Base-by-base conservation (phyloP, 257 asterid genomes). In the Solanum clarkiae region DNA sequence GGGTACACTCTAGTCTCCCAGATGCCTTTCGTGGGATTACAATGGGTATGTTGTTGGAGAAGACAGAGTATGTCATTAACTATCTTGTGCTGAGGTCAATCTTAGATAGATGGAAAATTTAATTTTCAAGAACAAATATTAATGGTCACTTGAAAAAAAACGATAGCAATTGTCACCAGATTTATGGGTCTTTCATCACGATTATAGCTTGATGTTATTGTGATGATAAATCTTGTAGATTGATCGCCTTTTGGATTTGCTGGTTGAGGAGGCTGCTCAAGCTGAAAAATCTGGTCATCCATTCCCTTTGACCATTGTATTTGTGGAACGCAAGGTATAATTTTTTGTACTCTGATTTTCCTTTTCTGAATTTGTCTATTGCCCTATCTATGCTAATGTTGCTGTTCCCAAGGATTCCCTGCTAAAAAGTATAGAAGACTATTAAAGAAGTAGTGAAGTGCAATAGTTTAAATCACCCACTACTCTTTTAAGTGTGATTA, bases 281-380 rank as follows among this genome's bases (percentile, higher is more conserved):
- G 89, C 97, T 86, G 95, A 94, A 86, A 92, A 83, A 81, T 89
- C 88, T 84, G 92, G 94, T 89, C 95, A 89, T 44, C 85, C 92
- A 32, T 93, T 92, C 87, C 95, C 98, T 86, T 90, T 95, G 95
- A 93, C 98, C 86, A 94, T 95, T 84, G 98, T 95, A 80, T 95
- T 95, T 91, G 98, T 95, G 86, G 98, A 95, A 88, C 91, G 98
- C 63, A 95, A 95, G 98, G 98, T 94, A 89, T 86, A 80, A 54
- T 11, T 54, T 79, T 24, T 16, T 85, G 71, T 59, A 29, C 79
- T 63, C 62, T 70, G 75, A 54, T 77, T 20, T 15, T 44, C 62
- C 29, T 56, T 65, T 69, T 81, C 40, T 63, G 62, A 40, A 54
- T 20, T 80, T 79, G 42, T 86, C 68, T 49, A 47, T 80, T 51